Conservation (phyloP, 768 basidiomycete genomes). For the Leucosporidium creatinivorum region DNA sequence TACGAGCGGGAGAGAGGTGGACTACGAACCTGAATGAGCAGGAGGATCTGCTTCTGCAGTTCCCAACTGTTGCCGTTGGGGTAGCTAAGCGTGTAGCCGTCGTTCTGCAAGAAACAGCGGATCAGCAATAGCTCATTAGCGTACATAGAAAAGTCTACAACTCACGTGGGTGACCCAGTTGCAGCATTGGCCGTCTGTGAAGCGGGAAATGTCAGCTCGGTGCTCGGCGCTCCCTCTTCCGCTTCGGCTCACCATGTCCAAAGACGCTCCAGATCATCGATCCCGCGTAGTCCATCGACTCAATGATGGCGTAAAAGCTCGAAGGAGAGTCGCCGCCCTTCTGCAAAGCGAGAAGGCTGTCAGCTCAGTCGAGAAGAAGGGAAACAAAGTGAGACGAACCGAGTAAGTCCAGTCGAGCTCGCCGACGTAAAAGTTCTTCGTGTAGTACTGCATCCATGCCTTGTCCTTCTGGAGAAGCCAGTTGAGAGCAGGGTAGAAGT, state of each 20-base stretch:
- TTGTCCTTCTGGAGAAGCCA: slow-evolving; percentile 33
- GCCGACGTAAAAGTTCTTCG: slow-evolving; percentile 38
- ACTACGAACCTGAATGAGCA: slow-evolving; percentile 11
- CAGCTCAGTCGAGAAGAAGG: not conserved
- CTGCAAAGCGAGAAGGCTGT: not conserved
- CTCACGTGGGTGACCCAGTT: slow-evolving; percentile 26
- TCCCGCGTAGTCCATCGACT: slow-evolving; percentile 28
- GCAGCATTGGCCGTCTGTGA: slow-evolving; percentile 27
- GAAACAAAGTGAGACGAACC: slow-evolving; percentile 1
- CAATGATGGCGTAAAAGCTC: slow-evolving; percentile 30
- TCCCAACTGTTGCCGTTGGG: slow-evolving; percentile 15
- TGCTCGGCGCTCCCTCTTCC: no score
- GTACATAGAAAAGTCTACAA: not conserved
- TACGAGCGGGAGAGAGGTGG: not conserved
- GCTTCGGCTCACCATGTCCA: slow-evolving; percentile 32
- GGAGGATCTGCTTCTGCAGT: not conserved
- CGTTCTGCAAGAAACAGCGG: slow-evolving; percentile 11
- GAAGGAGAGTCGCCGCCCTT: slow-evolving; percentile 29
- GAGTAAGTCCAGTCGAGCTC: slow-evolving; percentile 39
- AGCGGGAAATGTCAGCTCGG: not conserved
- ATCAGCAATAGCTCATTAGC: not conserved
- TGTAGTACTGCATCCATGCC: slow-evolving; percentile 18
- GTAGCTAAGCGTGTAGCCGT: slow-evolving; percentile 33
- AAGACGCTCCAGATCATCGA: slow-evolving; percentile 40
- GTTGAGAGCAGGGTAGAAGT: slow-evolving; percentile 31